Evolutionary conservation across 1,284 basidiomycete species (phyloP).

Genomic region (Gymnopus androsaceus): DNA sequence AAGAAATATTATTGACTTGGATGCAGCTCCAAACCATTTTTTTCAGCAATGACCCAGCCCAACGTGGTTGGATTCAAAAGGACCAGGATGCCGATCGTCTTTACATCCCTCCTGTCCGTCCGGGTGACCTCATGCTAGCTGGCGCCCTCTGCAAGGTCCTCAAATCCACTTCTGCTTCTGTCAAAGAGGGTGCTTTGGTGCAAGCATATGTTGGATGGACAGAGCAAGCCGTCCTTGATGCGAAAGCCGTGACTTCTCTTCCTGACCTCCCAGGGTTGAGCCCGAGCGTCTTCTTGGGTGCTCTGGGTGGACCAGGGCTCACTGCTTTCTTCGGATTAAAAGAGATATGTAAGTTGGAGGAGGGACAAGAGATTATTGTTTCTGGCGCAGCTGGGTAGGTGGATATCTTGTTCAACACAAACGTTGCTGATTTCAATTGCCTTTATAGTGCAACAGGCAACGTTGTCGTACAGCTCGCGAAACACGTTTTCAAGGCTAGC

Average conservation of each 20-base stretch:
- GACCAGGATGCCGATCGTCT: not conserved
- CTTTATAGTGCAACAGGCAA: not conserved
- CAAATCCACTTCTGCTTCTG: conserved; percentile 2
- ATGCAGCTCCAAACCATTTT: conserved; percentile 2
- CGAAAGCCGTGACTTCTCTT: not conserved
- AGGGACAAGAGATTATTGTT: not conserved
- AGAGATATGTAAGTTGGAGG: conserved; percentile 1
- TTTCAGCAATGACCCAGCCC: conserved; percentile 7
- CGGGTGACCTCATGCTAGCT: not conserved
- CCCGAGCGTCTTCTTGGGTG: conserved; percentile 4
- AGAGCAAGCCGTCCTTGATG: not conserved
- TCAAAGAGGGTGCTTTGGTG: not conserved
- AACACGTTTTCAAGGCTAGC: conserved; percentile 1
- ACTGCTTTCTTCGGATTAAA: conserved; percentile 5
- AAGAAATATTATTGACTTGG: too few species aligned
- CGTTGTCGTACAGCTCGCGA: conserved; percentile 4
- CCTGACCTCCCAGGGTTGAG: not conserved
- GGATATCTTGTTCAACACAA: not conserved
- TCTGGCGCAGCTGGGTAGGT: conserved; percentile 5
- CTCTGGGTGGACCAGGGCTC: not conserved
- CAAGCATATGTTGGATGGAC: not conserved
- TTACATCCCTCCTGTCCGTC: not conserved
- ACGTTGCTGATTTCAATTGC: not conserved
- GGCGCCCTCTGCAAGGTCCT: not conserved
- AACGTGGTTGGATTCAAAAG: not conserved